phyloP scores from a whole-genome alignment of 1,284 basidiomycete species.

The Heliocybe sulcata region DNA sequence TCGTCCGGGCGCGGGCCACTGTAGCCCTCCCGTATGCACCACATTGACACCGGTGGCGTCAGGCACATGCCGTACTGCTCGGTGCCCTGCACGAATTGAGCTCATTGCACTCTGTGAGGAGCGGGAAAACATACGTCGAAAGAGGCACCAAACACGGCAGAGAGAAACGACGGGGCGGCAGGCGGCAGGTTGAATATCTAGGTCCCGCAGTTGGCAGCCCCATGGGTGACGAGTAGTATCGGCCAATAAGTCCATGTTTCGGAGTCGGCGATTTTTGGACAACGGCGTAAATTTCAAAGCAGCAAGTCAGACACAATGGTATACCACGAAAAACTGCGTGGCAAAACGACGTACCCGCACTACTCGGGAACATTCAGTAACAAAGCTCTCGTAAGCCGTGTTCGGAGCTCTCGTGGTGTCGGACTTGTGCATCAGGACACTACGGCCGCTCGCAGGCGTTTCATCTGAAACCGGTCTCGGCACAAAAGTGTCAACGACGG shows the following conservation, averaged over 20 bases:
- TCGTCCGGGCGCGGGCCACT: not conserved
- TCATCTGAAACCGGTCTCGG: constrained; percentile 17
- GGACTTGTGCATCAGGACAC: not conserved
- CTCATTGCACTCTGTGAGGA: constrained; percentile 7
- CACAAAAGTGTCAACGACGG: constrained; percentile 24
- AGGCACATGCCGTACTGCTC: constrained; percentile 5
- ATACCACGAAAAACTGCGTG: constrained; percentile 6
- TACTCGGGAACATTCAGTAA: constrained; percentile 40
- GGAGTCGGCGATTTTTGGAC: not conserved
- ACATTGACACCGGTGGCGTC: not conserved
- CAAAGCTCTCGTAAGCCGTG: constrained; percentile 32
- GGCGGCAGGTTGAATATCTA: constrained; percentile 27
- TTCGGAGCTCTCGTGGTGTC: constrained; percentile 12
- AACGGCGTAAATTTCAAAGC: constrained; percentile 5
- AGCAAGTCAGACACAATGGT: constrained; percentile 10
- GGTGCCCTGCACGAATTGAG: constrained; percentile 7
- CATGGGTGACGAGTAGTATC: not conserved
- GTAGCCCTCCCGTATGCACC: not conserved
- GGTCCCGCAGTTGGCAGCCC: not conserved
- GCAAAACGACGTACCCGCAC: constrained; percentile 32
- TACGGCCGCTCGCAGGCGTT: constrained; percentile 4
- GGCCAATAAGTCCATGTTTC: not conserved
- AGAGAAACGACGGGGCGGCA: constrained; percentile 27
- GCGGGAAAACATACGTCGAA: not conserved
- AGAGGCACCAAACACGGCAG: constrained; percentile 19